Conservation (phyloP, 306 rosid species). For the Begonia loranthoides region DNA sequence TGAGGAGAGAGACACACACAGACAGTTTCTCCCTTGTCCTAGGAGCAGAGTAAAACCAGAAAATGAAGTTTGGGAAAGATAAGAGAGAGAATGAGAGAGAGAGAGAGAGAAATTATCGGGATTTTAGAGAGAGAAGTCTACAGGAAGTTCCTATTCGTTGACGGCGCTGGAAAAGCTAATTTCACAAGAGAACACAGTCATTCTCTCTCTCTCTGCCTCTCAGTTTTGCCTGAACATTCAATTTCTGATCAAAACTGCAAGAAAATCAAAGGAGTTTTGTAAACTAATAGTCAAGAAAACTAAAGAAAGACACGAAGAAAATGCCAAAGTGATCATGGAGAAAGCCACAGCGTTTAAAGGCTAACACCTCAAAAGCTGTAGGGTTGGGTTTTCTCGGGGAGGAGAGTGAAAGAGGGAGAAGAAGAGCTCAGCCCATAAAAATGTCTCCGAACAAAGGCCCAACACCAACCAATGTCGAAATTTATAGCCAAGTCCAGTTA, state of each 20-base stretch:
- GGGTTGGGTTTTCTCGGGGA: too few species aligned
- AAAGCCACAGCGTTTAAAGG: background rate
- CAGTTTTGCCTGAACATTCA: conserved; percentile 1
- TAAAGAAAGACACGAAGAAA: background rate
- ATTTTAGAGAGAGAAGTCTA: conserved; percentile 17
- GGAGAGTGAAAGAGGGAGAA: too few species aligned
- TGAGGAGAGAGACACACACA: conserved; percentile 1
- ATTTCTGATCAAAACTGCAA: background rate
- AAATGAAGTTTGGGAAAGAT: conserved; percentile 2
- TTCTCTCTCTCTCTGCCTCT: conserved; percentile 5
- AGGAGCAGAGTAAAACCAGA: conserved; percentile 23
- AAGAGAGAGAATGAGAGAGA: conserved; percentile 16
- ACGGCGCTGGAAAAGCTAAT: conserved; percentile 22
- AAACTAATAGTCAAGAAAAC: background rate
- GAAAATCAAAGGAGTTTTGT: too few species aligned
- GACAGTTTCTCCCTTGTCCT: conserved; percentile 57
- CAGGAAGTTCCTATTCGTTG: conserved; percentile 28
- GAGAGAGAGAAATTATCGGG: conserved; percentile 29
- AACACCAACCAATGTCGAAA: too few species aligned
- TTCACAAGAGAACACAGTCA: conserved; percentile 22
- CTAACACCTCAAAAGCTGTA: background rate
- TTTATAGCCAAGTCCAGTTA: too few species aligned
- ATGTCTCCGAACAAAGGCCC: too few species aligned
- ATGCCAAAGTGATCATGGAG: too few species aligned
- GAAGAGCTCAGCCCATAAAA: too few species aligned